Base-by-base conservation (phyloP, 2,329 filamentous ascomycete genomes). In the Beauveria medogensis region DNA sequence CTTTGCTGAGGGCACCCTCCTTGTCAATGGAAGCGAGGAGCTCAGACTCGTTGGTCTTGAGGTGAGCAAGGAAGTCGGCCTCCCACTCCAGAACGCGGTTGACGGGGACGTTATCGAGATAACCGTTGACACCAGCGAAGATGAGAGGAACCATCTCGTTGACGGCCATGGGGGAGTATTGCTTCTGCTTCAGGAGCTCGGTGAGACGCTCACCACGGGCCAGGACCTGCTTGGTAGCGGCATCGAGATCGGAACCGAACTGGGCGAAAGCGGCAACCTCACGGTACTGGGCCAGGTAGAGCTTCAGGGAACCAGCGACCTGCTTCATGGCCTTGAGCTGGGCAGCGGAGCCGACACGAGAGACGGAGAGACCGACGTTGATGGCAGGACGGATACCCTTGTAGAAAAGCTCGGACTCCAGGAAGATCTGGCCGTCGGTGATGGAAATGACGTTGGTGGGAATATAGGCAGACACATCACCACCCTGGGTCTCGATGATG, bases 291-390 rank as follows among this genome's bases (percentile, higher is more conserved):
- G 94, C 94, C 90, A 99, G 91, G 92, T 97, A 99, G 72, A 99
- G 92, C 88, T 99, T 99, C 76, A 99, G 85, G 70, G 93, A 97
- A 87, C 94, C 94, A 74, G 94, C 94, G 72, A 99, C 94, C 86
- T 99, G 94, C 88, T 99, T 99, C 94, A 99, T 99, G 82, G 94
- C 92, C 91, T 97, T 99, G 79, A 97, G 87, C 87, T 99, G 94
- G 77, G 94, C 94, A 78, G 94, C 91, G 75, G 94, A 99, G 78
- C 94, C 94, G 88, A 99, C 94, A 91, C 94, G 94, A 71, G 94
- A 99, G 72, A 99, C 94, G 73, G 94, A 99, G 72, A 99, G 91
- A 94, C 94, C 94, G 90, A 99, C 94, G 87, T 99, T 99, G 80
- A 99, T 99, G 82, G 94, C 94, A 73, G 94, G 94, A 76, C 94